Base-by-base conservation (phyloP, 2,329 filamentous ascomycete species). In the Phialophora verrucosa region DNA sequence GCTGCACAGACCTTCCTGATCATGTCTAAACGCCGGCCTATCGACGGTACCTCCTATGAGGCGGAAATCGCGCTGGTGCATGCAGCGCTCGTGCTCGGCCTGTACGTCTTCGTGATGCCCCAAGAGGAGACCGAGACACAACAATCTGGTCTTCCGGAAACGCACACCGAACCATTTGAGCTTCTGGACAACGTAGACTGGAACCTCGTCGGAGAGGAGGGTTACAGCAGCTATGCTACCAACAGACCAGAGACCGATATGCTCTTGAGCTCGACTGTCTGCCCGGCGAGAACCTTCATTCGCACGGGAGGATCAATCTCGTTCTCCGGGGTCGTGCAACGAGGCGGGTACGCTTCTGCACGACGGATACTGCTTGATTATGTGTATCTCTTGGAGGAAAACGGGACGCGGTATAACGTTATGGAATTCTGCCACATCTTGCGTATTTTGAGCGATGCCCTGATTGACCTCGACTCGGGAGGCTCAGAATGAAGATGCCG, bases 31-130 rank as follows among this genome's bases (percentile, higher is more conserved):
- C 79, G 83, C 44, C 81, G 83, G 70, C 81, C 82, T 1, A 83
- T 81, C 0, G 83, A 85, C 54, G 81, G 82, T 29, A 81, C 82
- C 25, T 83, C 80, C 42, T 83, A 83, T n/a, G 82, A 84, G 65
- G 81, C 81, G 5, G 78, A 82, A 1, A 77, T 81, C 12, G 79
- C 81, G 0, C 74, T 85, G 0, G 85, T 85, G 71, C 80, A 80
- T 10, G 80, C 83, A 0, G 83, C 81, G 0, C 77, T 85, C 0
- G 81, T 85, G 2, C 73, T 85, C 0, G 83, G 83, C 0, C 72
- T 85, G 0, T 85, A 84, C 64, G 80, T 83, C 8, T 84, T 84
- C 67, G 83, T 82, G 70, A 51, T 58, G 44, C 53, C 53, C 14
- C 51, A 63, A 47, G 59, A 61, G 23, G 59, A 53, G 3, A 42